Conservation (phyloP, 495 filamentous ascomycete species). For the Stereocaulon alpinum region DNA sequence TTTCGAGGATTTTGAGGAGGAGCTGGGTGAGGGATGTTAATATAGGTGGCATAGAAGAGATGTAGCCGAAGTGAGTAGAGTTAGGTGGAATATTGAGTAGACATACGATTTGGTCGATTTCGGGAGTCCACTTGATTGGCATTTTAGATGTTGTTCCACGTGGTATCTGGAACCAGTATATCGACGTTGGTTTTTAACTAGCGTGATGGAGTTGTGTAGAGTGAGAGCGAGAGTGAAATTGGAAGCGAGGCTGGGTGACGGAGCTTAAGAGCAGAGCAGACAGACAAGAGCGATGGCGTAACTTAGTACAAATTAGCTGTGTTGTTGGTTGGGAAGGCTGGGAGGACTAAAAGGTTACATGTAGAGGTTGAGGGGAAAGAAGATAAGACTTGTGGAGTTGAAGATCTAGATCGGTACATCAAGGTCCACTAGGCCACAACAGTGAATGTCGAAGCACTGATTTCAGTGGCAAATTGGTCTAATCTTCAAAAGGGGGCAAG, state of each 20-base stretch:
- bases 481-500: no score
- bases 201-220: neutral
- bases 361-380: neutral
- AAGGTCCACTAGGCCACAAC: neutral
- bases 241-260: neutral
- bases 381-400: no score
- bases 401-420: neutral
- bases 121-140: conserved; percentile 35
- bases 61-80: neutral
- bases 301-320: no score
- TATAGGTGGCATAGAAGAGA: neutral
- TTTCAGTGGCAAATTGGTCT: neutral
- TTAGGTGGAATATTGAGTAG: neutral
- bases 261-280: neutral
- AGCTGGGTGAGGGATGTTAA: conserved; percentile 26
- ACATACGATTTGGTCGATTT: conserved; percentile 34
- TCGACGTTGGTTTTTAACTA: neutral
- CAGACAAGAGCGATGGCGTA: neutral
- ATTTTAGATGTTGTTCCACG: conserved; percentile 21
- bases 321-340: neutral
- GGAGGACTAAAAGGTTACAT: neutral
- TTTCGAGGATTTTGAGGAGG: conserved; percentile 38
- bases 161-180: neutral
- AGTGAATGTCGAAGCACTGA: neutral
- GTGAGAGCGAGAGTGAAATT: neutral